Evolutionary conservation across 306 rosid species (phyloP), one percentile per base, ranked within the genome.

Genomic region (Quercus agrifolia): DNA sequence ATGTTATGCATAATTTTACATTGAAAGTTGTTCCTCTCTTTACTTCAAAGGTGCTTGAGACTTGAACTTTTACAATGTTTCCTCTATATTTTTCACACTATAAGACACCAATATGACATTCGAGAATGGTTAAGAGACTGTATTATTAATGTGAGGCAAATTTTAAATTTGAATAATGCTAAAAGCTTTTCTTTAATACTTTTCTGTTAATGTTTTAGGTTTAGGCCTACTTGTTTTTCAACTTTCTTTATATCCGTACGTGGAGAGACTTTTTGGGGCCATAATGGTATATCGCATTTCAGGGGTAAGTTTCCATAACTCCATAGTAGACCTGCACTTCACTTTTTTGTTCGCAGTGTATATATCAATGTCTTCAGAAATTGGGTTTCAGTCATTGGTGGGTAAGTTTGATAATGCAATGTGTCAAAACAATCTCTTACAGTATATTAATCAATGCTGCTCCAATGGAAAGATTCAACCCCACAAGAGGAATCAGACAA

Each of bases 221-320:
- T 20, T 88, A 74, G 77, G 89, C 70, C 85, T 93, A 55, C 46
- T 91, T 54, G 38, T 81, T 72, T 93, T 83, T 83, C 98, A 93
- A 81, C 61, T 87, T 46, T 41, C 71, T 54, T 2, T 90, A 46
- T 93, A 87, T 78, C 94, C 89, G 6, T 56, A 2, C 21, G 73
- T 91, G 77, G 91, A 83, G 80, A 90, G 35, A 79, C 28, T 21
- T 76, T 78, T 75, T 76, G 98, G 98, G 71, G 84, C 93, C 68
- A 4, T 87, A 55, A 64, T 5, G 72, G 54, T 87, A 74, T 68
- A 84, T 51, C 88, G 90, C 31, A 59, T 88, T n/a, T 31, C 85
- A 20, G 96, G 86, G 80, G 98, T 94, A 67, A 83, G 90, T 69
- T 81, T 70, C 79, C 64, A n/a, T 49, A 76, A 18, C 27, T 67